Percentiles rank a stretch among this genome's conserved stretches.
Conservation (phyloP, 768 basidiomycete genomes). For the Trametes meyenii region DNA sequence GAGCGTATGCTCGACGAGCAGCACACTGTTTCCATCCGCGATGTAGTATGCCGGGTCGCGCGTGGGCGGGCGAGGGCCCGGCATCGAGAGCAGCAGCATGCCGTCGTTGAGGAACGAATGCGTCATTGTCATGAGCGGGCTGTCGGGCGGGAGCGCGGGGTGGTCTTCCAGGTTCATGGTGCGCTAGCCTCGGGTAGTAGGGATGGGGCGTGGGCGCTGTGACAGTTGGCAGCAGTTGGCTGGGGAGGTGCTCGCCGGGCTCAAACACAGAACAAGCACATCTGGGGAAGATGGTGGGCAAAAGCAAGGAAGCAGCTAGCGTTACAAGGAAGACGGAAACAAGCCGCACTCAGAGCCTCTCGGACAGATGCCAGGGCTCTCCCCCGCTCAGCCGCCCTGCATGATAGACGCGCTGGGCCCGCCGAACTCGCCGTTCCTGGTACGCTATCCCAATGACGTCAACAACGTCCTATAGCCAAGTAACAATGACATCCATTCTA, state of each 20-base stretch:
- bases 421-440: background rate
- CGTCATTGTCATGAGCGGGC: slow-evolving; percentile 37
- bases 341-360: background rate
- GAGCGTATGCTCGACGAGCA: slow-evolving; percentile 62
- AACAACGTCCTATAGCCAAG: background rate
- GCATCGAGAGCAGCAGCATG: slow-evolving; percentile 36
- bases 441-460: background rate
- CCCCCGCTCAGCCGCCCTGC: background rate
- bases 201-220: background rate
- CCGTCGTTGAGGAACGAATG: slow-evolving; percentile 35
- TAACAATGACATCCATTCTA: too few relatives aligned
- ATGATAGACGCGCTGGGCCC: slow-evolving; percentile 9
- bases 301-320: background rate
- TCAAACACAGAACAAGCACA: background rate
- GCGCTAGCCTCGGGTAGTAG: slow-evolving; percentile 5
- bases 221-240: background rate
- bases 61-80: slow-evolving; percentile 27
- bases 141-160: slow-evolving; percentile 31
- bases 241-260: too few relatives aligned
- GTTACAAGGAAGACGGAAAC: background rate
- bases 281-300: background rate
- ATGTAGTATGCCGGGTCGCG: slow-evolving; percentile 54
- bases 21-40: slow-evolving; percentile 68
- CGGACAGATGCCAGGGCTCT: background rate
- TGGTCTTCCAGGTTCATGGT: slow-evolving; percentile 31